Evolutionary conservation across 2,329 filamentous ascomycete species (phyloP).

Genomic region (Penicillium crustosum): DNA sequence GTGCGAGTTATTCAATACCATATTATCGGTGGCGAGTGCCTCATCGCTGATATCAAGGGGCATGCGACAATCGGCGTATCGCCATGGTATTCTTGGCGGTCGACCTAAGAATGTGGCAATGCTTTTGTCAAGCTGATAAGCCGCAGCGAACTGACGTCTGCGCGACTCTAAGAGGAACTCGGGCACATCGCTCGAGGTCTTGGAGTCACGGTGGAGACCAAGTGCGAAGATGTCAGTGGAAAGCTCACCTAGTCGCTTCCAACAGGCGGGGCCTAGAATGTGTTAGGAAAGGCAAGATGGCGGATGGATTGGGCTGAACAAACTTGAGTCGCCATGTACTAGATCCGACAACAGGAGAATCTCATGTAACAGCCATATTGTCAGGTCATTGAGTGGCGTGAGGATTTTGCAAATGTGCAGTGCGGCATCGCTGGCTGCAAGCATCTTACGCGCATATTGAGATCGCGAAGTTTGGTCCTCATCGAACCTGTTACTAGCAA

Average conservation of each 20-base stretch:
- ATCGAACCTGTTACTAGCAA: slow-evolving; percentile 18
- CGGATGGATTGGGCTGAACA: slow-evolving; percentile 1
- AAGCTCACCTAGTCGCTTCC: slow-evolving; percentile 29
- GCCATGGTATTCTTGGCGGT: slow-evolving; percentile 26
- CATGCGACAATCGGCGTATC: slow-evolving; percentile 25
- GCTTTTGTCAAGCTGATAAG: slow-evolving; percentile 32
- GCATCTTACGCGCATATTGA: slow-evolving; percentile 28
- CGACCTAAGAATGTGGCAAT: slow-evolving; percentile 32
- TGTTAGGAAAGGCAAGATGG: neutral
- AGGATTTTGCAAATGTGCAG: slow-evolving; percentile 40
- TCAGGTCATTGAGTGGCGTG: slow-evolving; percentile 42
- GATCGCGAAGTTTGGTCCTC: slow-evolving; percentile 8
- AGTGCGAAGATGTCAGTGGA: slow-evolving; percentile 30
- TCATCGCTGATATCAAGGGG: slow-evolving; percentile 29
- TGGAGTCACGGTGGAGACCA: slow-evolving; percentile 27
- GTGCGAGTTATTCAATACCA: slow-evolving; percentile 5
- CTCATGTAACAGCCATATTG: slow-evolving; percentile 32
- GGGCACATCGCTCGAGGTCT: slow-evolving; percentile 15
- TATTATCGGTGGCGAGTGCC: slow-evolving; percentile 12
- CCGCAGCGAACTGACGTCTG: slow-evolving; percentile 27
- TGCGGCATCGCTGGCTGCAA: slow-evolving; percentile 38
- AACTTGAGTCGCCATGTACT: slow-evolving; percentile 41
- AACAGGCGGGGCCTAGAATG: slow-evolving; percentile 22
- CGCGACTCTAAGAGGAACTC: slow-evolving; percentile 26
- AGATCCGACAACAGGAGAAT: slow-evolving; percentile 39